Conservation (phyloP, 2,329 filamentous ascomycete species). For the Aspergillus brasiliensis region DNA sequence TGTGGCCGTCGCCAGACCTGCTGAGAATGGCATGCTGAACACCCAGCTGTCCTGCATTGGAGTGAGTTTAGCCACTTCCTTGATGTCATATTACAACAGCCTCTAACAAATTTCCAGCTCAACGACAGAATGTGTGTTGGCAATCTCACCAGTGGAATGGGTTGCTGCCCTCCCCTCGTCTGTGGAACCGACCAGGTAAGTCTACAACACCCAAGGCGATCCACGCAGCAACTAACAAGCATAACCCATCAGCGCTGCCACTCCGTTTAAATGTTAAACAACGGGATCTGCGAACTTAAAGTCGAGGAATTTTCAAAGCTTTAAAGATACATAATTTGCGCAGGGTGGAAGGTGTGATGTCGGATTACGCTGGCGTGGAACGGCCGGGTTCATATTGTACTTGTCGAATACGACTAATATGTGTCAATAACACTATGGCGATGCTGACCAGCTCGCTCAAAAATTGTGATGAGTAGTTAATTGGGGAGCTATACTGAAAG, state of each 20-base stretch:
- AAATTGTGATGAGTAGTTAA: not conserved
- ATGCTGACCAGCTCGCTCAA: not conserved
- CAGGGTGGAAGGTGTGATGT: not conserved
- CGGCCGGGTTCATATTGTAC: not conserved
- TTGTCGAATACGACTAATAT: constrained; percentile 4
- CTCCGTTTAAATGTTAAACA: not conserved
- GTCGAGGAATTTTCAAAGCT: not conserved
- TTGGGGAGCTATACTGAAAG: too few species aligned
- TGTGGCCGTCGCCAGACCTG: constrained; percentile 8
- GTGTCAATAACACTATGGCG: not conserved
- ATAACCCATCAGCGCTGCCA: not conserved
- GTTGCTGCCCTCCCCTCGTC: constrained; percentile 15
- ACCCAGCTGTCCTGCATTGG: constrained; percentile 8
- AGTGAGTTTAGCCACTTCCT: constrained; percentile 5
- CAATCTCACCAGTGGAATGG: constrained; percentile 9
- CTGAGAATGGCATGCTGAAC: constrained; percentile 3
- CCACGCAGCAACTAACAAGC: not conserved
- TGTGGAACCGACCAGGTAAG: constrained; percentile 16
- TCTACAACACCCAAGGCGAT: not conserved
- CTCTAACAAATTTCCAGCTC: not conserved
- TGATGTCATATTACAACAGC: not conserved
- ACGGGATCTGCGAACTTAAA: not conserved
- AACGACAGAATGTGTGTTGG: constrained; percentile 6
- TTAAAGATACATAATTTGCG: not conserved
- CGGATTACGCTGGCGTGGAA: not conserved